Base-by-base conservation (phyloP, 2,329 filamentous ascomycete species). In the Annulohypoxylon truncatum region DNA sequence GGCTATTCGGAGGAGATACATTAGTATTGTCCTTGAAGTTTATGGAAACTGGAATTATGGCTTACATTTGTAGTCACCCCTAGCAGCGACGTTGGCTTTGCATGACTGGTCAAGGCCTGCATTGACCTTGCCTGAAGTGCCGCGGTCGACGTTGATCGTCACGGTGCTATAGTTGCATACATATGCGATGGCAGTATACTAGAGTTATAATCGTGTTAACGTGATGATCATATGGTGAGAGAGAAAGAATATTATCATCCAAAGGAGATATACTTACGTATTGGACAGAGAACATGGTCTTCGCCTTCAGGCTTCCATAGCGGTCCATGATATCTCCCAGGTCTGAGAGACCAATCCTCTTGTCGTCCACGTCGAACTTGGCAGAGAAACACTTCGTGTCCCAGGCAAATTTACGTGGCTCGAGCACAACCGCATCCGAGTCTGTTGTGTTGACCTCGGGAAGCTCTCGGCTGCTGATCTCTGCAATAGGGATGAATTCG, bases 51-150 rank as follows among this genome's bases (percentile, higher is more conserved):
- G 9, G 10, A 28, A 10, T 4, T 8, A 13, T 5, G 8, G 12
- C 54, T 48, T 57, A 57, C 42, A 47, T 57, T 18, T 24, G n/a
- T 57, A 48, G 28, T 57, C 54, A 8, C 54, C 54, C 20, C 54
- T 48, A 4, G 54, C 54, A 5, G 54, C 54, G 1, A 57, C 42
- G 8, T 54, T 54, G 35, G 42, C 51, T 2, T 44, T 8, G n/a
- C 51, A 54, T 6, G 10, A 22, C 10, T 24, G n/a, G 33, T 54
- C 51, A 20, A 54, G 51, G n/a, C 24, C 35, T 29, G 24, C 35
- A 24, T 54, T 54, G 24, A 54, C 51, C 13, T 29, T 54, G n/a
- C 35, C 51, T 9, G 51, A 54, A 20, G 35, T 54, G 15, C 35
- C 51, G 8, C 51, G 24, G n/a, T 44, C 35, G 10, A n/a, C 15